These are phyloP conservation scores for Pseudocercospora musae DNA, from an alignment of 2,329 filamentous ascomycete species.

Conservation along the genomic window DNA sequence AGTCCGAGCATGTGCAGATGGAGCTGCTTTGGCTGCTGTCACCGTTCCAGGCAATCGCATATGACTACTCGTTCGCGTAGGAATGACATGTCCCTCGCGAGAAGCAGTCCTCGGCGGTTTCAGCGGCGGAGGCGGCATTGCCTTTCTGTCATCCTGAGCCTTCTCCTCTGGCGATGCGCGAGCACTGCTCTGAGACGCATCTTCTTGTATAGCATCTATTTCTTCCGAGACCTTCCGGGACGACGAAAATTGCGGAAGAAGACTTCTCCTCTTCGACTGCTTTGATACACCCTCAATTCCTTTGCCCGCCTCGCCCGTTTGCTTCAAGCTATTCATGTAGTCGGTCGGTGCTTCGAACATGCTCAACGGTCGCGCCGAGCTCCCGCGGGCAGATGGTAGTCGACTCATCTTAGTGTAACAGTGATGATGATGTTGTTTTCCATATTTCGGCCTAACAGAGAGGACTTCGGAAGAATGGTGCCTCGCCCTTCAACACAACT, in stretches of 20 bases:
- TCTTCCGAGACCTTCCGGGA: constrained; percentile 23
- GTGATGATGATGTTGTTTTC: background rate
- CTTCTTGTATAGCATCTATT: constrained; percentile 21
- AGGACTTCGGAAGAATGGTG: no score
- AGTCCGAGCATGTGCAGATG: constrained; percentile 16
- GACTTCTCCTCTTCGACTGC: constrained; percentile 31
- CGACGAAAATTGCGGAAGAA: constrained; percentile 30
- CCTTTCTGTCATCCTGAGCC: constrained; percentile 19
- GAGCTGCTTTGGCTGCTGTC: constrained; percentile 14
- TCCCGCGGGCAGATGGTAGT: constrained; percentile 26
- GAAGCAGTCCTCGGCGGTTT: constrained; percentile 13
- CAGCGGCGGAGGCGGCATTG: constrained; percentile 31
- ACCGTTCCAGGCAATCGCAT: constrained; percentile 20
- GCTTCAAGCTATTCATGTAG: constrained; percentile 21
- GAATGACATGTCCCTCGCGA: background rate
- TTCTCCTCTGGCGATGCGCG: constrained; percentile 7
- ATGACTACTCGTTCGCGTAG: constrained; percentile 14
- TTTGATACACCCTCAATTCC: constrained; percentile 14
- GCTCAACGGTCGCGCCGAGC: constrained; percentile 27
- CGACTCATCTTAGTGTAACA: constrained; percentile 17
- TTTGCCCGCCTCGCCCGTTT: constrained; percentile 15
- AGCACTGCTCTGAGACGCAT: constrained; percentile 21
- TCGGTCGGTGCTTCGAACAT: constrained; percentile 32
- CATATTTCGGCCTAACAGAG: no score
- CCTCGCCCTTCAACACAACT: background rate